Base-by-base conservation (phyloP, 1,284 basidiomycete genomes). In the Peniophora sp. region DNA sequence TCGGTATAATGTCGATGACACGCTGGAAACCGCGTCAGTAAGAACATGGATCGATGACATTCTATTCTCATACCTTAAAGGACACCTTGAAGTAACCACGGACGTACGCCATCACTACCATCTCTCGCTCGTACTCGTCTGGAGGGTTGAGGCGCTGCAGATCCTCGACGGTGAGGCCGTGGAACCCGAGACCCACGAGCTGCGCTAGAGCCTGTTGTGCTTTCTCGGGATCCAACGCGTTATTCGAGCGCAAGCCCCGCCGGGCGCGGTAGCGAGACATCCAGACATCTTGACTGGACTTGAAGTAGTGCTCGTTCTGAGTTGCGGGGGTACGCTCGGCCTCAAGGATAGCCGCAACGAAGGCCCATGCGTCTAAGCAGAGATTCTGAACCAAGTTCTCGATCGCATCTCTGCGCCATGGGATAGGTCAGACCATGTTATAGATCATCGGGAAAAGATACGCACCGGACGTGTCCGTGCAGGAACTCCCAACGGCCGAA, bases 61-160 rank as follows among this genome's bases (percentile, higher is more conserved):
- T 17, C 3, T 8, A 34, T 24, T 20, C n/a, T 52, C 62, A 20
- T 35, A 72, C 74, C 70, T 73, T 75, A 58, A 74, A 73, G 1
- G 71, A 59, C 3, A 76, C 69, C 54, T 74, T 70, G 60, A 76
- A 79, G 59, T 78, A 79, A 1, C 71, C 76, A 5, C 73, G 60
- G 1, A 76, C 73, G 50, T 76, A 74, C 2, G 75, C 73, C 71
- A 77, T 75, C 27, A 76, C 64, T 22, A 66, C 54, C n/a, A 80
- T 57, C 55, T 77, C 75, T 3, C 68, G 64, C 56, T 76, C 73
- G 53, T 68, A 76, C 50, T 64, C 57, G 52, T 77, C 75, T 0
- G 65, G 55, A 0, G 63, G 58, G 22, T 60, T 61, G 12, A 79
- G 63, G 54, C 66, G 69, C 10, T 58, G 64, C 0, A 80, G 60